A percentile compares a stretch with the other conserved stretches of the same genome.
Conservation (phyloP, 768 basidiomycete genomes). For the Russula virescens region DNA sequence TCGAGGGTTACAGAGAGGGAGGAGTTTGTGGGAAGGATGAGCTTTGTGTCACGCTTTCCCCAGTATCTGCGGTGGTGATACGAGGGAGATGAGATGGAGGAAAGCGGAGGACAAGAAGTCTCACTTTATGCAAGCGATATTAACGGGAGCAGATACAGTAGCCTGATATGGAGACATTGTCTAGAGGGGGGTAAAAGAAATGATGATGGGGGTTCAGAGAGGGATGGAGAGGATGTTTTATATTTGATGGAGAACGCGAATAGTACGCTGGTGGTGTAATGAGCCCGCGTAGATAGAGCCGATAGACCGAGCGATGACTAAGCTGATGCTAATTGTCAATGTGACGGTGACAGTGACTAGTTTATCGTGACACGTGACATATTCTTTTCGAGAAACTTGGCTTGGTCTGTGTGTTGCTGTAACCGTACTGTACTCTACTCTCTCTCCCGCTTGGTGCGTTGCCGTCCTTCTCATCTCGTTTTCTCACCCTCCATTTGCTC, state of each 20-base stretch:
- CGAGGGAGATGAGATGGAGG: background rate
- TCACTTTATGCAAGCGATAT: slow-evolving; percentile 98
- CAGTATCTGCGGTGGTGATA: slow-evolving; percentile 66
- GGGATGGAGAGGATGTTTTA: background rate
- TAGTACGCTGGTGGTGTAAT: slow-evolving; percentile 17
- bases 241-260: slow-evolving; percentile 23
- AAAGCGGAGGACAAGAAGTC: slow-evolving; percentile 22
- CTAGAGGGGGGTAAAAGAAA: background rate
- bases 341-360: too few relatives aligned
- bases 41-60: slow-evolving; percentile 95
- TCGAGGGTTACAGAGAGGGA: slow-evolving; percentile 97
- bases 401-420: background rate
- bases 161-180: slow-evolving; percentile 69
- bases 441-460: slow-evolving; percentile 5
- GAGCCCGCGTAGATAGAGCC: too few relatives aligned
- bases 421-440: background rate
- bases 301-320: slow-evolving; percentile 10
- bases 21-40: slow-evolving; percentile 96
- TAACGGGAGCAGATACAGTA: slow-evolving; percentile 89
- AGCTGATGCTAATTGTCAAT: background rate
- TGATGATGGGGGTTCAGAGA: background rate
- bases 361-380: too few relatives aligned
- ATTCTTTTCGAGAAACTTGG: background rate
- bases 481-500: background rate
- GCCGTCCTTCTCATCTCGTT: background rate